Conservation (phyloP, 2,329 filamentous ascomycete species). For the Cadophora sp. region DNA sequence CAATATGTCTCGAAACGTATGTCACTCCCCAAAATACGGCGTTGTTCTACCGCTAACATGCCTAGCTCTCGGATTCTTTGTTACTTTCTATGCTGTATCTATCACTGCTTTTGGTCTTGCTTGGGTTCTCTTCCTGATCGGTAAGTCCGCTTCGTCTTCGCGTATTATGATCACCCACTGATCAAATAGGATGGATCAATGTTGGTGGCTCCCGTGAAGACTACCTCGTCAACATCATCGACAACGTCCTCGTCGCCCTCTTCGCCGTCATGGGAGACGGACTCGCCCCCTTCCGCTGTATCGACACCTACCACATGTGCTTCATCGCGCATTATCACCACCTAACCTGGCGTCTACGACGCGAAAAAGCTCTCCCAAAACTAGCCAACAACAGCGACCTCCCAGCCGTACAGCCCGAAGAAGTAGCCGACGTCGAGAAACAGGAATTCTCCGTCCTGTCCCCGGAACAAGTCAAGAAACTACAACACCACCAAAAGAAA, state of each 20-base stretch:
- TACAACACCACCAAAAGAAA: slow-evolving; percentile 80
- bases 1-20: slow-evolving; percentile 77
- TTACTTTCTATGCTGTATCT: slow-evolving; percentile 81
- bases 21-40: slow-evolving; percentile 39
- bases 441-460: slow-evolving; percentile 68
- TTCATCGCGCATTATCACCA: slow-evolving; percentile 69
- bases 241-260: slow-evolving; percentile 73
- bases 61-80: slow-evolving; percentile 76
- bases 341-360: slow-evolving; percentile 64
- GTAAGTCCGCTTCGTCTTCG: slow-evolving; percentile 46
- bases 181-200: slow-evolving; percentile 70
- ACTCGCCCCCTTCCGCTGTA: slow-evolving; percentile 74
- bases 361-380: slow-evolving; percentile 61
- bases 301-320: slow-evolving; percentile 86
- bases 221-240: slow-evolving; percentile 74
- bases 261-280: slow-evolving; percentile 76
- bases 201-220: slow-evolving; percentile 71
- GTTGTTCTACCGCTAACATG: slow-evolving; percentile 29
- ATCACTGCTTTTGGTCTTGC: slow-evolving; percentile 86
- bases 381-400: slow-evolving; percentile 68
- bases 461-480: slow-evolving; percentile 68
- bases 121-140: slow-evolving; percentile 91
- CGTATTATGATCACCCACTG: neutral
- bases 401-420: slow-evolving; percentile 48
- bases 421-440: slow-evolving; percentile 42